Evolutionary conservation across 768 basidiomycete genomes (phyloP), one percentile per base, ranked within the genome.

Genomic region (Daedaleopsis sinensis): DNA sequence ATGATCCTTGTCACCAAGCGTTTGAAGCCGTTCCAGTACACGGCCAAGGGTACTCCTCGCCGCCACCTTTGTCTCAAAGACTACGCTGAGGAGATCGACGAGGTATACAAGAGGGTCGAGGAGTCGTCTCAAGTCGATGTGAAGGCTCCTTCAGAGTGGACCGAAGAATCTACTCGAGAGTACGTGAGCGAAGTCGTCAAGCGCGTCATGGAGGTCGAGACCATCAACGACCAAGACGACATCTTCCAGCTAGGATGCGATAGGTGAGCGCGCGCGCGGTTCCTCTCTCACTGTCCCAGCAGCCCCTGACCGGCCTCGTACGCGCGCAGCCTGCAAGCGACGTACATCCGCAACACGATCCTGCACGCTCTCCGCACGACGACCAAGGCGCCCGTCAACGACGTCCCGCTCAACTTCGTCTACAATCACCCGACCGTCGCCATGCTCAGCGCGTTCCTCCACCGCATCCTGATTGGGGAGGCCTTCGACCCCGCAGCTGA

Each of bases 61-160:
- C 67, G 75, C 13, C 65, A 70, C 37, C 62, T 63, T 13, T 62
- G 72, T 37, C 57, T 78, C 24, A 48, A 61, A 0, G 65, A 59
- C 1, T 82, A 83, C 62, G 71, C 71, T 8, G 58, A 66, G 0
- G 83, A 83, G 60, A 81, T 82, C 56, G 67, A 78, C 36, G 71
- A 68, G 1, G 42, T 75, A 12, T 82, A 82, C 59, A 64, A 68
- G 4, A 53, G 63, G 0, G 67, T 78, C 13, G 75, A 77, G 37
- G 67, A 75, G 42, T 70, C 69, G 0, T 68, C 79, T 1, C 69
- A 76, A 24, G 68, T 69, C 5, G 72, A 71, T 38, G 60, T 77
- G 19, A 59, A 64, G 0, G 46, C 62, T 49, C 74, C 80, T 7
- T 24, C 52, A 0, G 49, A 63, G 8, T 78, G 76, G 73, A 66